A percentile compares a stretch with the other conserved stretches of the same genome.
Conservation (phyloP, 768 basidiomycete species). For the Auriscalpium microsporum region DNA sequence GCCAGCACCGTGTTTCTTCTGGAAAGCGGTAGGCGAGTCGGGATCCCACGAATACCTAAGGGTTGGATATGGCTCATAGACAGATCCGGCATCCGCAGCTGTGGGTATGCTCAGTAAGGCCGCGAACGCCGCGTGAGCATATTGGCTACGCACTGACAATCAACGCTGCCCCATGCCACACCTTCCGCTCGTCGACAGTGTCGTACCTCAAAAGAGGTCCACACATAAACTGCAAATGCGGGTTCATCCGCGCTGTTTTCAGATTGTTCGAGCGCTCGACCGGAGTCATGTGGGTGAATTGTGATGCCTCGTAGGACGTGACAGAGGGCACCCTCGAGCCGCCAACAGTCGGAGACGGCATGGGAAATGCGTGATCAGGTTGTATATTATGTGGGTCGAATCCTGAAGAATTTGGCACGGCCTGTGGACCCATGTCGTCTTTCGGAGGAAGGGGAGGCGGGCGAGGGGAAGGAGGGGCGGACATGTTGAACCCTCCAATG, state of each 20-base stretch:
- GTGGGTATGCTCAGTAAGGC: background rate
- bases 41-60: slow-evolving; percentile 73
- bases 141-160: slow-evolving; percentile 64
- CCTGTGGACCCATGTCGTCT: slow-evolving; percentile 20
- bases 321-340: slow-evolving; percentile 4
- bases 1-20: slow-evolving; percentile 5
- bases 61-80: slow-evolving; percentile 65
- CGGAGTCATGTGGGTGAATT: slow-evolving; percentile 45
- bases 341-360: background rate
- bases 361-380: too few relatives aligned
- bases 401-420: background rate
- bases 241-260: slow-evolving; percentile 60
- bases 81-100: slow-evolving; percentile 75
- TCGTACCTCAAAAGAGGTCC: slow-evolving; percentile 88
- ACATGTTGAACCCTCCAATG: slow-evolving; percentile 46
- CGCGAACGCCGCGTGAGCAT: background rate
- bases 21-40: slow-evolving; percentile 24
- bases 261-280: slow-evolving; percentile 58
- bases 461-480: slow-evolving; percentile 20
- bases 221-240: slow-evolving; percentile 85
- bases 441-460: slow-evolving; percentile 44
- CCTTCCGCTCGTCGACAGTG: slow-evolving; percentile 64
- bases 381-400: too few relatives aligned
- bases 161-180: slow-evolving; percentile 86
- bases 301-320: slow-evolving; percentile 19